A percentile compares a stretch with the other conserved stretches of the same genome.
Evolutionary conservation across 208 protist species (phyloP).

Genomic region (Endotrypanum monterogeii): DNA sequence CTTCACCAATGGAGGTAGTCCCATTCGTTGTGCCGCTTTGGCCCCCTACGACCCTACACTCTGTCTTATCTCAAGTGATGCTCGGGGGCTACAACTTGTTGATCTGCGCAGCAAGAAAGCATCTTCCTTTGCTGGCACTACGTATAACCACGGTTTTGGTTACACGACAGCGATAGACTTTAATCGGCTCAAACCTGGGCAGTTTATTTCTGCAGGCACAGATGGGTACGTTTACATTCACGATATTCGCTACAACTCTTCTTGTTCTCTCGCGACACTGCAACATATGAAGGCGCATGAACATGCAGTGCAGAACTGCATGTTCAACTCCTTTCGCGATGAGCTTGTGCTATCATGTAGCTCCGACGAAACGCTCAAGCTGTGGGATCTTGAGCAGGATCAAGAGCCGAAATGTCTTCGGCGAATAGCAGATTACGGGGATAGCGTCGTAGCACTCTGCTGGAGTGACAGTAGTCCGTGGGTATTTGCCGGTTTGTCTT

Average conservation of each 20-base stretch:
- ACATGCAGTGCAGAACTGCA: slow-evolving; percentile 56
- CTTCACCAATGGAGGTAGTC: slow-evolving; percentile 25
- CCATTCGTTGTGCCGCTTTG: slow-evolving; percentile 45
- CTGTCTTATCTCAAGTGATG: slow-evolving; percentile 49
- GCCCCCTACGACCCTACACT: slow-evolving; percentile 80
- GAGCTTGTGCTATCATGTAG: slow-evolving; percentile 75
- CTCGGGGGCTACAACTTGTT: slow-evolving; percentile 46
- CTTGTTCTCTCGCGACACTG: slow-evolving; percentile 10
- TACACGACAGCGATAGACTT: slow-evolving; percentile 64
- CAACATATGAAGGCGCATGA: slow-evolving; percentile 58
- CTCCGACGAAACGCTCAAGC: slow-evolving; percentile 74
- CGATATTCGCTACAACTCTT: slow-evolving; percentile 65
- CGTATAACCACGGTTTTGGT: slow-evolving; percentile 59
- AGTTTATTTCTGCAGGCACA: slow-evolving; percentile 62
- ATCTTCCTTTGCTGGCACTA: slow-evolving; percentile 25
- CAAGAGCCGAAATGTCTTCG: slow-evolving; percentile 46
- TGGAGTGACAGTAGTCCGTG: slow-evolving; percentile 85
- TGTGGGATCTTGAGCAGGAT: slow-evolving; percentile 69
- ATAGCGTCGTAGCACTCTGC: slow-evolving; percentile 71
- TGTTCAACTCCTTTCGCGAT: slow-evolving; percentile 87
- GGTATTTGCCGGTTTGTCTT: slow-evolving; percentile 88
- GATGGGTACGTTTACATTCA: slow-evolving; percentile 77
- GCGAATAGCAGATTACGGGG: slow-evolving; percentile 65
- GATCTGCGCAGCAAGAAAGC: slow-evolving; percentile 66
- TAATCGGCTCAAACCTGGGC: slow-evolving; percentile 53